Evolutionary conservation across 139 green algal species (phyloP), one percentile per base, ranked within the genome.

Genomic region (Coccomyxa sp.): DNA sequence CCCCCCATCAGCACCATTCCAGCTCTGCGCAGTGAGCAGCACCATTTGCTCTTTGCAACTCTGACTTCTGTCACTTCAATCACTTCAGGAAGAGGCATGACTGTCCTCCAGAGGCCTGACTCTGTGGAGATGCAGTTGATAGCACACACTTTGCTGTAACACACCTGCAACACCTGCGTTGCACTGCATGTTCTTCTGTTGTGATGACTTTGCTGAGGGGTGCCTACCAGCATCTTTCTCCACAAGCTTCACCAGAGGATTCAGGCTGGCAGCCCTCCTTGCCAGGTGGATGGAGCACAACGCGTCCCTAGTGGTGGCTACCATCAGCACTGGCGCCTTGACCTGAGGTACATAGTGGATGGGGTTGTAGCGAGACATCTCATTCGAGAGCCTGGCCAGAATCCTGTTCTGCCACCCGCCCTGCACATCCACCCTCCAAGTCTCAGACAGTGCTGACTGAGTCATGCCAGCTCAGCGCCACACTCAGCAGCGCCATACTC

Each of bases 361-460:
- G 50, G 86, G 86, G 35, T 77, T 50, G 83, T 90, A 90, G 9
- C 37, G 14, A 3, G 74, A 78, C 14, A 77, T 68, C 34, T 88
- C 86, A n/a, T 87, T 64, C 0, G 77, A 74, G 8, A 87, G 75
- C 10, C 78, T 70, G 6, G 74, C 77, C n/a, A 79, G 78, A 0
- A 70, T 58, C 27, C 73, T 24, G 76, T 87, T 87, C 8, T 74
- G 81, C 86, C 86, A 90, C 14, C 83, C 86, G 29, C 86, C 86
- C 64, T 71, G 64, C 64, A 5, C 14, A 29, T 58, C 14, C 44
- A 16, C n/a, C n/a, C n/a, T n/a, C n/a, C n/a, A n/a, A n/a, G n/a
- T n/a, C n/a, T n/a, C n/a, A n/a, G n/a, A n/a, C n/a, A n/a, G n/a
- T n/a, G n/a, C n/a, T n/a, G n/a, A n/a, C n/a, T n/a, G n/a, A n/a